Base-by-base conservation (phyloP, 176 grass and related monocot species). In the Oryza officinalis region DNA sequence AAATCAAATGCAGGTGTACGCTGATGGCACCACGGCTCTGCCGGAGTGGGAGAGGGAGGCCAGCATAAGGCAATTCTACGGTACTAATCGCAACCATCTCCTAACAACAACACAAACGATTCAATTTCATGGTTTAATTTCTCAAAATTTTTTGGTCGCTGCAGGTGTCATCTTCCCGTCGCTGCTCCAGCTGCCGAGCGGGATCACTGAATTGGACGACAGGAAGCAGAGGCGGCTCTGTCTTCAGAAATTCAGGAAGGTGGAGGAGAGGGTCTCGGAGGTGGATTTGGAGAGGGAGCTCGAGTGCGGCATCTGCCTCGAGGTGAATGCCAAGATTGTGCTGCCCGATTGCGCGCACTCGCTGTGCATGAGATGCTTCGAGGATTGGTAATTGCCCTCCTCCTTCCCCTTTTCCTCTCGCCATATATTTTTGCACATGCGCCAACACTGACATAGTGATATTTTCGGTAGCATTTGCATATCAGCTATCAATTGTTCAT, bases 261-360 rank as follows among this genome's bases (percentile, higher is more conserved):
- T 61, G 65, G 71, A 74, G 9, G 80, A 65, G 26, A 14, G 49
- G 37, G 50, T 87, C 30, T 89, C 80, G 35, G 84, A 72, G 37
- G 60, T 71, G 65, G 84, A 92, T 32, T 46, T 86, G 27, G 87
- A 92, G 83, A 89, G 90, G 76, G 90, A 92, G 71, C 83, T 80
- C 30, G 90, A 92, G 66, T 92, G 90, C 40, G 90, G 90, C 33
- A 89, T 92, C 33, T 92, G 87, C 67, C 70, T 92, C 40, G 90
- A 92, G 76, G 43, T 80, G 9, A 80, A 75, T 41, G 4, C 69
- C 76, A 92, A 89, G 26, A 63, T 92, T 45, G 90, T 92, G 54
- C 80, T 92, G 65, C 87, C 90, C 0, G 87, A 86, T 76, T 92
- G 90, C 15, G 81, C 84, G 5, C 90, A 92, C 76, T 71, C 83